Conservation (phyloP, 2,329 filamentous ascomycete genomes). For the Pseudocercospora vitis region DNA sequence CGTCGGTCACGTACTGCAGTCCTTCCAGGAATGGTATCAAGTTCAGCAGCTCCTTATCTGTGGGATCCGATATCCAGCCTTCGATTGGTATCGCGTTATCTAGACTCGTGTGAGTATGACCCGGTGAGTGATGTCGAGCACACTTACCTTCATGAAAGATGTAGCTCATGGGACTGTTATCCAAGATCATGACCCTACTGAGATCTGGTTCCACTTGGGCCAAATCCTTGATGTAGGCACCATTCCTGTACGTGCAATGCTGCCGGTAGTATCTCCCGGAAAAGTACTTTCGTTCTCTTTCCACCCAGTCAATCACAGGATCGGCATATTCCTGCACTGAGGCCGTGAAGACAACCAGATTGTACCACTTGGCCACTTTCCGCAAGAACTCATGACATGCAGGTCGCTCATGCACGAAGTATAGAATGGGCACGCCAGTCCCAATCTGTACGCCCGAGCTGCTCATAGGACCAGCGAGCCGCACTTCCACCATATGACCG, state of each 20-base stretch:
- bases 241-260: constrained; percentile 93
- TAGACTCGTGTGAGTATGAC: constrained; percentile 42
- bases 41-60: constrained; percentile 91
- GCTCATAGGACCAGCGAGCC: constrained; percentile 29
- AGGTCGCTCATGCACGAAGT: constrained; percentile 97
- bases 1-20: constrained; percentile 93
- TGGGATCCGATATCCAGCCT: constrained; percentile 98
- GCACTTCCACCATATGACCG: constrained; percentile 97
- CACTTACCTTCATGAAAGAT: constrained; percentile 92
- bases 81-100: constrained; percentile 99
- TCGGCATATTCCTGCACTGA: constrained; percentile 98
- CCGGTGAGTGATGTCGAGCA: not conserved
- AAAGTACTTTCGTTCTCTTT: constrained; percentile 96
- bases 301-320: constrained; percentile 97
- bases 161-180: constrained; percentile 97
- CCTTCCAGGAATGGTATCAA: constrained; percentile 90
- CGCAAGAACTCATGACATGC: constrained; percentile 95
- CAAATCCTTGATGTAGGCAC: constrained; percentile 96
- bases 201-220: constrained; percentile 94
- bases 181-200: constrained; percentile 97
- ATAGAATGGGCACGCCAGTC: constrained; percentile 92
- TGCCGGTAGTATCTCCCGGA: constrained; percentile 91
- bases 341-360: constrained; percentile 92
- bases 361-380: constrained; percentile 96
- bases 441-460: constrained; percentile 51